A percentile compares a stretch with the other conserved stretches of the same genome.
These are phyloP conservation scores for Annulohypoxylon maeteangense DNA, from an alignment of 495 filamentous ascomycete genomes.

Conservation along the genomic window DNA sequence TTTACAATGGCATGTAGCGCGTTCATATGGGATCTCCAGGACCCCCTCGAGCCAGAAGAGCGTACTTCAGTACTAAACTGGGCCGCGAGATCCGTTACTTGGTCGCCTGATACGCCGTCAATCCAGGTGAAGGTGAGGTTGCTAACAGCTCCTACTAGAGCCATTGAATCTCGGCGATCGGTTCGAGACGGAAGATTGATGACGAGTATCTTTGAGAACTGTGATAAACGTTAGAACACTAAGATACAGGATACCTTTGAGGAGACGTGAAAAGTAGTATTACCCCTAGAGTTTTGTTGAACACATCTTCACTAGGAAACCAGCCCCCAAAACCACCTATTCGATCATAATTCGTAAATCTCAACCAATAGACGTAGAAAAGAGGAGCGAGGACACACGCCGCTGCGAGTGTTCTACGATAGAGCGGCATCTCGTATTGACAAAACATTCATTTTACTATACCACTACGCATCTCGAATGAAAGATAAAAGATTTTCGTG, in stretches of 20 bases:
- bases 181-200: conserved; percentile 69
- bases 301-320: conserved; percentile 1
- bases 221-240: not conserved
- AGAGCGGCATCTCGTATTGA: conserved; percentile 22
- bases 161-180: conserved; percentile 71
- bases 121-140: conserved; percentile 66
- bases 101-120: conserved; percentile 59
- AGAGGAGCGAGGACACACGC: conserved; percentile 31
- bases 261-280: not conserved
- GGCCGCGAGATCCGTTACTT: conserved; percentile 51
- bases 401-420: conserved; percentile 15
- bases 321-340: not conserved
- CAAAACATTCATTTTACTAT: conserved; percentile 10
- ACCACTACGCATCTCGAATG: too few species aligned
- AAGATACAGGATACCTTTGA: not conserved
- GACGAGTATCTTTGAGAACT: conserved; percentile 71
- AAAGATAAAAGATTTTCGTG: too few species aligned
- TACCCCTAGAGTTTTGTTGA: conserved; percentile 38
- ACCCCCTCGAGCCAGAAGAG: conserved; percentile 54
- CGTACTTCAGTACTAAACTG: conserved; percentile 33
- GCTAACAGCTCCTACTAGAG: conserved; percentile 62
- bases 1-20: conserved; percentile 50
- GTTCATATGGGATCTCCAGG: conserved; percentile 61
- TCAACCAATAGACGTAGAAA: conserved; percentile 35
- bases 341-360: not conserved